These are phyloP conservation scores for Margaritispora aquatica DNA, from an alignment of 495 filamentous ascomycete genomes.

Conservation along the genomic window DNA sequence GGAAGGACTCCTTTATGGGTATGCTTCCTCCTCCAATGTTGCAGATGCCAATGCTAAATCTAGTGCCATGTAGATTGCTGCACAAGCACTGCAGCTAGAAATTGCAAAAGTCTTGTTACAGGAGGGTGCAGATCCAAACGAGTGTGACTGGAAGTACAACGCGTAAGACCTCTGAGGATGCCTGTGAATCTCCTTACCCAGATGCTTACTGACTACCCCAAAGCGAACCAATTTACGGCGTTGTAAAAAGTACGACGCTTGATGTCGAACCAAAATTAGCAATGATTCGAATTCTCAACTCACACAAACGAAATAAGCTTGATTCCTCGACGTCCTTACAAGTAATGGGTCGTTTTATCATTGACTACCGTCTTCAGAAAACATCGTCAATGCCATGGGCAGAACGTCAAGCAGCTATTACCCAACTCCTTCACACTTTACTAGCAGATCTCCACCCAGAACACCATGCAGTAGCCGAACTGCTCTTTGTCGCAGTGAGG, in stretches of 20 bases:
- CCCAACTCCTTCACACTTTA: not conserved
- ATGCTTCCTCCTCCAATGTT: too few relatives aligned
- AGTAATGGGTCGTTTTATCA: not conserved
- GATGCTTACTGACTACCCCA: too few relatives aligned
- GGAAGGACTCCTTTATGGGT: slow-evolving; percentile 11
- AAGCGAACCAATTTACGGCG: slow-evolving; percentile 1
- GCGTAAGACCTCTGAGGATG: too few relatives aligned
- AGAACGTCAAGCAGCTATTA: not conserved
- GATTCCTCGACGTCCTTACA: not conserved
- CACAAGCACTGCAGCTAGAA: slow-evolving; percentile 1
- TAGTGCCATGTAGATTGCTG: slow-evolving; percentile 2
- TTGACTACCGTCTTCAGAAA: slow-evolving; percentile 5
- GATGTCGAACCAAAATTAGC: slow-evolving; percentile 3
- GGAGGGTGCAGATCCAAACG: slow-evolving; percentile 4
- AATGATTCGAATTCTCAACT: slow-evolving; percentile 6
- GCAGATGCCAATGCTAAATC: not conserved
- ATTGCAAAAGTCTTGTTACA: slow-evolving; percentile 4
- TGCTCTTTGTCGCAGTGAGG: not conserved
- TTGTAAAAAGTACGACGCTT: not conserved
- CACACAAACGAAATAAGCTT: not conserved
- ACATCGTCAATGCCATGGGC: not conserved
- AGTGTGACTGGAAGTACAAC: not conserved
- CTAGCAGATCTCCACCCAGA: not conserved
- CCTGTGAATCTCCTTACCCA: too few relatives aligned
- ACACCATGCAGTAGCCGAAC: not conserved